Evolutionary conservation across 106 monocot species (phyloP).

Genomic region (Agapanthus africanus): DNA sequence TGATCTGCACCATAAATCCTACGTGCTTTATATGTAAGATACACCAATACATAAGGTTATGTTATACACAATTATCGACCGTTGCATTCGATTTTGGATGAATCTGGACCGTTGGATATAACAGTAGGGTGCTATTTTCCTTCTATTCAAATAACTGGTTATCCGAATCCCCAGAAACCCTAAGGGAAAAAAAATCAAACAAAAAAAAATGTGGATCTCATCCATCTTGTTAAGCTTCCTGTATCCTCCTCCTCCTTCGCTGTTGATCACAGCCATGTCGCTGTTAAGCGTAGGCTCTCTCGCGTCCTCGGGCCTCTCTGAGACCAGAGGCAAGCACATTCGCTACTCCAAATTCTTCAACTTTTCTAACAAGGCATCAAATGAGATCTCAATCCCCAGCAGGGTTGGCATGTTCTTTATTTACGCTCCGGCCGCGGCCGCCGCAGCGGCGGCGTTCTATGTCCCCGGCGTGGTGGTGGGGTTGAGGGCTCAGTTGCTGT

Average conservation of each 20-base stretch:
- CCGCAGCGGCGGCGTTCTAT: slow-evolving; percentile 27
- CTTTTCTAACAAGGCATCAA: background rate
- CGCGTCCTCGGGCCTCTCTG: slow-evolving; percentile 19
- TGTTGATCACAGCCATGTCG: slow-evolving; percentile 27
- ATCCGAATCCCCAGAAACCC: too few species aligned
- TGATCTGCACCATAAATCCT: too few species aligned
- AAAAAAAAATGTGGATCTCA: background rate
- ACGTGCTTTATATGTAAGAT: too few species aligned
- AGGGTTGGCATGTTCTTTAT: slow-evolving; percentile 36
- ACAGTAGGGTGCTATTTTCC: too few species aligned
- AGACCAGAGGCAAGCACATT: slow-evolving; percentile 32
- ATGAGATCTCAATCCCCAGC: slow-evolving; percentile 15
- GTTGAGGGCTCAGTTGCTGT: slow-evolving; percentile 2
- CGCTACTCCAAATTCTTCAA: slow-evolving; percentile 71
- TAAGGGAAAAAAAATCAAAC: too few species aligned
- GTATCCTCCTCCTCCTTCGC: slow-evolving; percentile 40
- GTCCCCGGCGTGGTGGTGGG: slow-evolving; percentile 18
- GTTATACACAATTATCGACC: too few species aligned
- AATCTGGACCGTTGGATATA: too few species aligned
- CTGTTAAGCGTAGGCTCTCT: slow-evolving; percentile 10
- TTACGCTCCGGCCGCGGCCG: slow-evolving; percentile 41
- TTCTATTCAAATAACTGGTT: too few species aligned
- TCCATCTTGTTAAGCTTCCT: slow-evolving; percentile 7
- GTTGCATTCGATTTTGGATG: too few species aligned
- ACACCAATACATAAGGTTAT: too few species aligned